Conservation (phyloP, 176 grass and related monocot species). For the bread wheat (Triticum aestivum) region IWGSC_CS_RefSeq_v2.1 NC_057813.1:568736361-568736860, state of each 20-base stretch:
- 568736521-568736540: conserved; percentile 83
- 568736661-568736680: conserved; percentile 93
- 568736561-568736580: conserved; percentile 82
- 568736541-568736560: conserved; percentile 92
- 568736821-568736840: background rate
- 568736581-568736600: conserved; percentile 77
- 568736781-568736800: background rate
- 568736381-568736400: conserved; percentile 16
- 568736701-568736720: conserved; percentile 89
- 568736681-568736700: conserved; percentile 86
- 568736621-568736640: conserved; percentile 84
- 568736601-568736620: conserved; percentile 88
- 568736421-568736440: background rate
- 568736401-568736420: background rate
- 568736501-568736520: conserved; percentile 90
- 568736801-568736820: conserved; percentile 2
- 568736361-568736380: background rate
- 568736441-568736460: background rate
- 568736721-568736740: conserved; percentile 94
- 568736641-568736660: conserved; percentile 91
- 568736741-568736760: conserved; percentile 85
- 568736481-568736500: conserved; percentile 95
- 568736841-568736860: conserved; percentile 51
- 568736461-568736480: conserved; percentile 53
- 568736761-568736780: conserved; percentile 82